These are phyloP conservation scores for Yarrowia sp. DNA, from an alignment of 805 yeast genomes.

Conservation along the genomic window DNA sequence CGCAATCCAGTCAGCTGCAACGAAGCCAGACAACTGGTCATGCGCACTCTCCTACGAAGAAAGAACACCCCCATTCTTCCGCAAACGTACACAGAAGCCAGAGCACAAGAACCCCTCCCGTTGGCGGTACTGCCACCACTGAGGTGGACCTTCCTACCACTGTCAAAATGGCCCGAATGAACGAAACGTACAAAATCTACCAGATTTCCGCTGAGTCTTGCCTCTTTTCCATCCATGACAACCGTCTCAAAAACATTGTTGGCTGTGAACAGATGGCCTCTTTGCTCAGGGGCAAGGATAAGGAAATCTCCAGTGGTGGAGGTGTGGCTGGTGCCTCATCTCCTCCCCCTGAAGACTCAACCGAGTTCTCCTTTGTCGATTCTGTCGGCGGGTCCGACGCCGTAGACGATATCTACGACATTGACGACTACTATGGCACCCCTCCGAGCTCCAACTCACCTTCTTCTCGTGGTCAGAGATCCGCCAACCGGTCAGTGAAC, in stretches of 20 bases:
- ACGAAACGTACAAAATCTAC: slow-evolving; percentile 9
- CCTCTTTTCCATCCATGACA: slow-evolving; percentile 16
- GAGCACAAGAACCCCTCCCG: neutral
- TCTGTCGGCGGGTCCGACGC: slow-evolving; percentile 10
- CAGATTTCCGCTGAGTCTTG: neutral
- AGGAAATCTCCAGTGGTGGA: slow-evolving; percentile 14
- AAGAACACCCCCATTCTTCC: neutral
- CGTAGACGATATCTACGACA: slow-evolving; percentile 1
- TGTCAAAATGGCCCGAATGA: neutral
- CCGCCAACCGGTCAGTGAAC: neutral
- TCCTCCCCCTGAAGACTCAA: neutral
- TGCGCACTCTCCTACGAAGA: neutral
- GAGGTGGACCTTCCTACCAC: slow-evolving; percentile 9
- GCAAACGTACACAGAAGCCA: neutral
- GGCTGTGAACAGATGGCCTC: slow-evolving; percentile 15
- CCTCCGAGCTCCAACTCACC: neutral
- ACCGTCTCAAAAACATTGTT: slow-evolving; percentile 15
- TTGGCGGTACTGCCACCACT: no score
- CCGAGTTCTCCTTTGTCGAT: slow-evolving; percentile 22
- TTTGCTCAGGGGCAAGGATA: slow-evolving; percentile 1
- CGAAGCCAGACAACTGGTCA: neutral
- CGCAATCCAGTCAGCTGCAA: neutral
- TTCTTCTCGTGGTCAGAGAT: neutral
- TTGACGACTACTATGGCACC: slow-evolving; percentile 20
- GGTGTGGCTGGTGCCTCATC: neutral